A percentile compares a stretch with the other conserved stretches of the same genome.
These are phyloP conservation scores for rapeseed (Brassica napus) DNA, from an alignment of 345 rosid genomes.

Conservation along the genomic window DNA sequence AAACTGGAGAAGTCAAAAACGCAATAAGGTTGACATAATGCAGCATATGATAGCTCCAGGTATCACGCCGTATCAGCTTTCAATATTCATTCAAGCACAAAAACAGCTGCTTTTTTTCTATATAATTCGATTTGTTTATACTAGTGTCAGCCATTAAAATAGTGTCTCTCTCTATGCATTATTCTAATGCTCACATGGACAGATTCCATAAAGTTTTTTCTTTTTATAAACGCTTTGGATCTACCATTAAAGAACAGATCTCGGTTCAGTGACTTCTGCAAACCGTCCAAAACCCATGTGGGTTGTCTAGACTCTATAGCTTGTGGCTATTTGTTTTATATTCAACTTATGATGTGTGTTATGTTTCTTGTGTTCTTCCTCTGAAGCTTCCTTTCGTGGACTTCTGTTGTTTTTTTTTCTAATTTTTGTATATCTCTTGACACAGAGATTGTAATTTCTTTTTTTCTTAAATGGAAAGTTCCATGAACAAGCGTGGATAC, in stretches of 20 bases:
- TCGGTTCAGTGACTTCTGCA: slow-evolving; percentile 44
- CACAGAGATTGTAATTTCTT: slow-evolving; percentile 1
- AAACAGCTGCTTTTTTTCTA: slow-evolving; percentile 35
- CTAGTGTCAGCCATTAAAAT: slow-evolving; percentile 26
- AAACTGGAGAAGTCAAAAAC: slow-evolving; percentile 29
- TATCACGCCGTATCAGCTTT: slow-evolving; percentile 40
- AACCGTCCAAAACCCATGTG: slow-evolving; percentile 45
- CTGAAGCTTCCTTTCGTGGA: slow-evolving; percentile 46
- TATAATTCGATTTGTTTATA: slow-evolving; percentile 27
- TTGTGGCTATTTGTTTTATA: slow-evolving; percentile 29
- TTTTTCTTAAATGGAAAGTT: slow-evolving; percentile 62
- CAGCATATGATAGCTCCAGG: slow-evolving; percentile 42
- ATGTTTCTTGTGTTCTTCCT: slow-evolving; percentile 38
- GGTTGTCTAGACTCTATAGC: slow-evolving; percentile 34
- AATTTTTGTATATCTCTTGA: slow-evolving; percentile 24
- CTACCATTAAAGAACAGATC: slow-evolving; percentile 43
- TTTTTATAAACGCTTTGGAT: slow-evolving; percentile 37
- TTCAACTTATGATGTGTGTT: slow-evolving; percentile 26
- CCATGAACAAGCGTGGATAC: slow-evolving; percentile 62
- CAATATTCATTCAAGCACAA: slow-evolving; percentile 33
- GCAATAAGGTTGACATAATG: slow-evolving; percentile 37
- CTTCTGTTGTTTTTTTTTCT: slow-evolving; percentile 25
- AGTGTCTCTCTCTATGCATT: slow-evolving; percentile 32
- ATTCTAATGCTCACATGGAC: slow-evolving; percentile 40
- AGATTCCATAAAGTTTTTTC: slow-evolving; percentile 38